Percentiles rank a stretch among this genome's conserved stretches.
phyloP scores from a whole-genome alignment of 768 basidiomycete species.

The Leccinellum luteum region DNA sequence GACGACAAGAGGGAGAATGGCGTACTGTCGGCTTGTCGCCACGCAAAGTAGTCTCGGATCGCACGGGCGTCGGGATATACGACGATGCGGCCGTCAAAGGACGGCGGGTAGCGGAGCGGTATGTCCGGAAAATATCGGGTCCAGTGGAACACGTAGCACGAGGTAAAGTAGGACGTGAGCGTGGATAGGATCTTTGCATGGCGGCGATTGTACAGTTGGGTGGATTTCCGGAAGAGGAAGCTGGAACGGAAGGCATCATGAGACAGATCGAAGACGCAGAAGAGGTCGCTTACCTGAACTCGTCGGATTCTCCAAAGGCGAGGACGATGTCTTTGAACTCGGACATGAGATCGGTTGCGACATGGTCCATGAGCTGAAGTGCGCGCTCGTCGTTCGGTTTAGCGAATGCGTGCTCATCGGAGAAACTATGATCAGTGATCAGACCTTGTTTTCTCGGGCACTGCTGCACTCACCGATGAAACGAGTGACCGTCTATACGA shows the following conservation, averaged over 20 bases:
- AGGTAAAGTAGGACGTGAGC: conserved; percentile 85
- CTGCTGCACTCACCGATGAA: conserved; percentile 72
- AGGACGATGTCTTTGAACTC: conserved; percentile 81
- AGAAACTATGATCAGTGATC: conserved; percentile 54
- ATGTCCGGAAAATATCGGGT: conserved; percentile 68
- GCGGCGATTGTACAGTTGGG: conserved; percentile 81
- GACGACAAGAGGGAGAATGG: neutral
- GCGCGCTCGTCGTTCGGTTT: conserved; percentile 94
- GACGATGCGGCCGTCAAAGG: conserved; percentile 88
- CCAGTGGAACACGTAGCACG: conserved; percentile 90
- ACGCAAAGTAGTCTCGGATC: conserved; percentile 89
- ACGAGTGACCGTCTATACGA: conserved; percentile 89
- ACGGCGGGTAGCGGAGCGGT: conserved; percentile 77
- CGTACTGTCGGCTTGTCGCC: conserved; percentile 96
- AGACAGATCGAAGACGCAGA: neutral
- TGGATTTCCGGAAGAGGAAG: conserved; percentile 78
- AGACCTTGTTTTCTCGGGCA: neutral
- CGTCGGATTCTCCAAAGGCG: conserved; percentile 95
- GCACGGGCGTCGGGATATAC: conserved; percentile 72
- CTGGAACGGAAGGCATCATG: conserved; percentile 43
- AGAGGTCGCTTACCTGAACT: conserved; percentile 69
- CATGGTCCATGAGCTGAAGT: conserved; percentile 87
- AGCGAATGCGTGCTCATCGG: conserved; percentile 73
- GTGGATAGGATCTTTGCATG: conserved; percentile 83
- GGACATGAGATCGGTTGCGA: conserved; percentile 78